Evolutionary conservation across 768 basidiomycete genomes (phyloP).

Genomic region (Suillus lakei): DNA sequence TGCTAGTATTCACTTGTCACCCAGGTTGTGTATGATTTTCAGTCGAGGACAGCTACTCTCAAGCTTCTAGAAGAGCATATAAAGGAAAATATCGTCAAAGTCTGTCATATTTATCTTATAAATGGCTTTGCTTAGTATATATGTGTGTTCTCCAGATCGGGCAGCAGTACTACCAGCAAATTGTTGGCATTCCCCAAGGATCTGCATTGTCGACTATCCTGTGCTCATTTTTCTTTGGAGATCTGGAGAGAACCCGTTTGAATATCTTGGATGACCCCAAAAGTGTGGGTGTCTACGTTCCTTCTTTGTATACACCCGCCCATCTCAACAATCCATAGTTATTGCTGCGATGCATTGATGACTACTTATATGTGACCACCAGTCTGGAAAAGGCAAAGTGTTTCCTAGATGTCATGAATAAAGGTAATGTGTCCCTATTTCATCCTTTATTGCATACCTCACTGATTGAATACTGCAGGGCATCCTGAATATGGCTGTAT

Average conservation of each 20-base stretch:
- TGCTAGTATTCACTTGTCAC: not conserved
- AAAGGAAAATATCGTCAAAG: conserved; percentile 91
- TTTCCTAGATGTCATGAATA: conserved; percentile 79
- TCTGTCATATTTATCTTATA: conserved; percentile 24
- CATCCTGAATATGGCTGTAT: conserved; percentile 95
- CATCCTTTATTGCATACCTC: not conserved
- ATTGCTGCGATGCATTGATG: conserved; percentile 88
- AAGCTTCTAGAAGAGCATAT: conserved; percentile 88
- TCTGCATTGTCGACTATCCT: conserved; percentile 94
- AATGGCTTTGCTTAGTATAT: conserved; percentile 1
- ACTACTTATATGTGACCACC: conserved; percentile 89
- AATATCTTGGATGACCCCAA: conserved; percentile 58
- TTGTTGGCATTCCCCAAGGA: conserved; percentile 94
- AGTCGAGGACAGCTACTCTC: conserved; percentile 62
- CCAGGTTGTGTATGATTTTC: conserved; percentile 58
- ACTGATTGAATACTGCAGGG: conserved; percentile 44
- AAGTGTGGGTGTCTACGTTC: conserved; percentile 56
- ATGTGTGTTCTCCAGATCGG: conserved; percentile 64
- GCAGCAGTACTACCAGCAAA: conserved; percentile 79
- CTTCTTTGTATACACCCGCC: not conserved
- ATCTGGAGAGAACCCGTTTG: conserved; percentile 69
- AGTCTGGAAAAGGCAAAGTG: conserved; percentile 56
- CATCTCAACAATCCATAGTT: conserved; percentile 46
- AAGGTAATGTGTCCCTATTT: conserved; percentile 46
- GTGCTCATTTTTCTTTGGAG: conserved; percentile 94